Percentiles rank a stretch among this genome's conserved stretches.
phyloP scores from a whole-genome alignment of 1,284 basidiomycete genomes.

The Albatrellus sp. region DNA sequence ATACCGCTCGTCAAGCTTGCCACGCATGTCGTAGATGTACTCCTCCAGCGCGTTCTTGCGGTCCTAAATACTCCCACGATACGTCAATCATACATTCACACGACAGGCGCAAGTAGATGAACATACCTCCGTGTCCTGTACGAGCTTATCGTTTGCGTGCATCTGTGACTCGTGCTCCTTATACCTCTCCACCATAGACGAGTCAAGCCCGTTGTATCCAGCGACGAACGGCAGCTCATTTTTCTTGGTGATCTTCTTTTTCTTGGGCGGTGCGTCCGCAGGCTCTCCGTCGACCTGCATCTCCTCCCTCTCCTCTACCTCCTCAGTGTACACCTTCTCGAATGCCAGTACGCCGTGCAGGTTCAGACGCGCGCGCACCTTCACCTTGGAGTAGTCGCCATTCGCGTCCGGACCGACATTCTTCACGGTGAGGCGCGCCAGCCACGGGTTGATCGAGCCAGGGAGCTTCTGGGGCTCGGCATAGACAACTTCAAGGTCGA shows the following conservation, averaged over 20 bases:
- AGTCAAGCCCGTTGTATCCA: slow-evolving; percentile 51
- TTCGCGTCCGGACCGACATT: slow-evolving; percentile 46
- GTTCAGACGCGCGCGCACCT: slow-evolving; percentile 83
- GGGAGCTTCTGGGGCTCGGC: slow-evolving; percentile 61
- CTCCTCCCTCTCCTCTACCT: slow-evolving; percentile 73
- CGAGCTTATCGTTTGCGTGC: slow-evolving; percentile 85
- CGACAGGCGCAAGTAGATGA: not conserved
- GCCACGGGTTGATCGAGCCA: slow-evolving; percentile 70
- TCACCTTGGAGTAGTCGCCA: slow-evolving; percentile 67
- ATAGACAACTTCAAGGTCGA: slow-evolving; percentile 80
- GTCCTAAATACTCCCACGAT: slow-evolving; percentile 39
- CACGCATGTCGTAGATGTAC: slow-evolving; percentile 89
- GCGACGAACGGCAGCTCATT: slow-evolving; percentile 65
- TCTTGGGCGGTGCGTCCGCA: slow-evolving; percentile 55
- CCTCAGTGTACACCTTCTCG: slow-evolving; percentile 76
- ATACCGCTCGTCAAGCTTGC: slow-evolving; percentile 83
- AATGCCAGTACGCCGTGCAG: slow-evolving; percentile 78
- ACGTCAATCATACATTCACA: not conserved
- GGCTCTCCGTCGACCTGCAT: slow-evolving; percentile 60
- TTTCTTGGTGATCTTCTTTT: slow-evolving; percentile 75
- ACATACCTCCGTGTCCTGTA: slow-evolving; percentile 84
- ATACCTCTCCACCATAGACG: slow-evolving; percentile 46
- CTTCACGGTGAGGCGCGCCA: slow-evolving; percentile 74
- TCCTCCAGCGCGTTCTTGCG: slow-evolving; percentile 96
- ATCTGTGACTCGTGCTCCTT: slow-evolving; percentile 79